Evolutionary conservation across 805 yeast genomes (phyloP), one percentile per base, ranked within the genome.

Genomic region (Lipomyces chichibuensis): DNA sequence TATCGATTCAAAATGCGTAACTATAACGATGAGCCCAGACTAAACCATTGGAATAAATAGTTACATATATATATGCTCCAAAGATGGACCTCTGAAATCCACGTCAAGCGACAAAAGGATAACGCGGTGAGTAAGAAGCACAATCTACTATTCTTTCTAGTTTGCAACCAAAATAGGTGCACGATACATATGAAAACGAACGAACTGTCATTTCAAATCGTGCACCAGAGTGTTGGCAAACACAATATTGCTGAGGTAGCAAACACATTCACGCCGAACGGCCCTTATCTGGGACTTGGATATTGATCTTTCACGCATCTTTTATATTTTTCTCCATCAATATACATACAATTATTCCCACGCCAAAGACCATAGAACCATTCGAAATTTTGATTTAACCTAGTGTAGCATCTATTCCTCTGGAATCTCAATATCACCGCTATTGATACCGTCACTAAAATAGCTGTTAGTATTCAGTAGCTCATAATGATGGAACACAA

Each of bases 161-260:
- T 89, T 91, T 88, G 92, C 92, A 81, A 81, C 89, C 86, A 87
- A 88, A 90, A 90, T 90, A 88, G 96, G 93, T 88, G 85, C 88
- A 85, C 84, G 84, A 84, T 86, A 88, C 64, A 20, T 59, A 7
- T 20, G 14, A 39, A 57, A 13, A 20, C 55, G 59, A 23, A 29
- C 32, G 7, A 27, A 39, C 0, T 37, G 39, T n/a, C 58, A 65
- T 61, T 57, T 55, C 64, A 76, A 76, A 86, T 84, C 82, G 82
- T 85, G 88, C 88, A 87, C 92, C 95, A 89, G 95, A 89, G 94
- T 90, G 96, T 90, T 86, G 88, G 91, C 93, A 90, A 90, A 88
- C 91, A 80, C 8, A 37, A 37, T 2, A 37, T 37, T 14, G 43
- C 43, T 37, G 14, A 1, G 17, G 4, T 37, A 35, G 27, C n/a